A percentile compares a stretch with the other conserved stretches of the same genome.
phyloP scores from a whole-genome alignment of 192 early-diverging fungal species.

The Martensiomyces pterosporus region DNA sequence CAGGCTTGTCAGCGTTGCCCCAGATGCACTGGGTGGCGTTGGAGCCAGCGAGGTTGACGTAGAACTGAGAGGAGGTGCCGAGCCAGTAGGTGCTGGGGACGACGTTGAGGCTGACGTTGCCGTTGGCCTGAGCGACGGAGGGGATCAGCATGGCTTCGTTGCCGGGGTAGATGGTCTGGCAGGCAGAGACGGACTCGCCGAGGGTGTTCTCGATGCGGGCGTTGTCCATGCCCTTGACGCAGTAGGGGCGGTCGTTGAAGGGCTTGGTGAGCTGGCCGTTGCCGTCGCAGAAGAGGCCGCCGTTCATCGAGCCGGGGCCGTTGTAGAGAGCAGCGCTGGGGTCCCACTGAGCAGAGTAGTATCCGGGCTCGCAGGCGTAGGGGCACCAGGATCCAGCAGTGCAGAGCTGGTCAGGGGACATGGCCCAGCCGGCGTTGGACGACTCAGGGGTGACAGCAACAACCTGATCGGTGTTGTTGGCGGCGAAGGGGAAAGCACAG shows the following conservation, averaged over 20 bases:
- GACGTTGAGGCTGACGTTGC: constrained; percentile 20
- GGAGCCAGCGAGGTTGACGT: constrained; percentile 43
- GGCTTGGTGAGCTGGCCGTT: constrained; percentile 33
- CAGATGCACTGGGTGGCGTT: constrained; percentile 36
- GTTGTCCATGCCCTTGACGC: constrained; percentile 28
- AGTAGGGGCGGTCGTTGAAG: constrained; percentile 23
- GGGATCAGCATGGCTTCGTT: constrained; percentile 52
- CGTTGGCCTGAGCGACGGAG: constrained; percentile 26
- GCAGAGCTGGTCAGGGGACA: constrained; percentile 47
- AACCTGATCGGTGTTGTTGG: constrained; percentile 28
- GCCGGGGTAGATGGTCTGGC: constrained; percentile 48
- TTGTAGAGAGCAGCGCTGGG: constrained; percentile 23
- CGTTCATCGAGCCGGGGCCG: constrained; percentile 45
- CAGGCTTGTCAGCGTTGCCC: constrained; percentile 25
- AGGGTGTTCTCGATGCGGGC: constrained; percentile 34
- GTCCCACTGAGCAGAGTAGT: constrained; percentile 49
- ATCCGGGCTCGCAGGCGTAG: constrained; percentile 41
- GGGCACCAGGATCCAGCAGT: constrained; percentile 34
- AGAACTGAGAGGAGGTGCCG: constrained; percentile 47
- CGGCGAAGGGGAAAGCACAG: background rate
- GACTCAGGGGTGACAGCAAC: constrained; percentile 26
- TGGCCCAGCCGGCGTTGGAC: constrained; percentile 46
- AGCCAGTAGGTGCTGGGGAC: constrained; percentile 47
- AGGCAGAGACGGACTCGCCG: constrained; percentile 36
- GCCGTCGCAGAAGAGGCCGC: constrained; percentile 31